Evolutionary conservation across 2,329 filamentous ascomycete species (phyloP).

Genomic region (Ceratocystis variospora): DNA sequence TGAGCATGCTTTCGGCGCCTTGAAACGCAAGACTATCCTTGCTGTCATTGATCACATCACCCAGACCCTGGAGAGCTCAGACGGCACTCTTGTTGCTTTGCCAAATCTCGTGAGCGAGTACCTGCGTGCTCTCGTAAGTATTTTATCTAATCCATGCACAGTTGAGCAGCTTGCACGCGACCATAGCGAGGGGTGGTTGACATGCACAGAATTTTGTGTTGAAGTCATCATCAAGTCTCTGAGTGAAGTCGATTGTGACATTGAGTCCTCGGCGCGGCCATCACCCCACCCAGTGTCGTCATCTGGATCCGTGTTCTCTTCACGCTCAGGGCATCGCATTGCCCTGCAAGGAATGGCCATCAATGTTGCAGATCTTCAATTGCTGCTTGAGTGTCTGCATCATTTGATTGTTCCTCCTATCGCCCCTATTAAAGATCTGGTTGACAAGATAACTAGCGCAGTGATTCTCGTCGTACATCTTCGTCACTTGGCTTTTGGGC

Average conservation of each 20-base stretch:
- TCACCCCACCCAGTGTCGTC: slow-evolving; percentile 36
- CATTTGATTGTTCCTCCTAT: slow-evolving; percentile 51
- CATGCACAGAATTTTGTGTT: slow-evolving; percentile 57
- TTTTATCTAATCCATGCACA: slow-evolving; percentile 62
- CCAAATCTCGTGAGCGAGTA: slow-evolving; percentile 54
- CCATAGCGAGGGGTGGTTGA: slow-evolving; percentile 49
- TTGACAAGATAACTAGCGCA: slow-evolving; percentile 3
- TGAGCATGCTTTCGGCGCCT: slow-evolving; percentile 49
- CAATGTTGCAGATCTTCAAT: slow-evolving; percentile 26
- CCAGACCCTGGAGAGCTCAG: slow-evolving; percentile 50
- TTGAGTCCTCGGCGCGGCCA: slow-evolving; percentile 22
- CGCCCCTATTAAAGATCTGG: slow-evolving; percentile 39
- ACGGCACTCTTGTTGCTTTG: slow-evolving; percentile 52
- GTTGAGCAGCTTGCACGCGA: slow-evolving; percentile 59
- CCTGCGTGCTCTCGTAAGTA: slow-evolving; percentile 54
- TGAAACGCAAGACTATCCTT: slow-evolving; percentile 66
- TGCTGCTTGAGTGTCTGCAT: slow-evolving; percentile 52
- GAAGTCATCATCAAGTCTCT: slow-evolving; percentile 44
- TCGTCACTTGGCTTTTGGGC: slow-evolving; percentile 43
- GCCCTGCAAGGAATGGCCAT: slow-evolving; percentile 17
- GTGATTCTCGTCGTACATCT: slow-evolving; percentile 41
- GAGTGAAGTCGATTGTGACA: slow-evolving; percentile 27
- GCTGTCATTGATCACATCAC: slow-evolving; percentile 70
- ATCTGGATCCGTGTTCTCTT: slow-evolving; percentile 21
- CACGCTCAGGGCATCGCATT: slow-evolving; percentile 10